phyloP scores from a whole-genome alignment of 140 eudicot genomes.

The Bidens hawaiensis region DNA sequence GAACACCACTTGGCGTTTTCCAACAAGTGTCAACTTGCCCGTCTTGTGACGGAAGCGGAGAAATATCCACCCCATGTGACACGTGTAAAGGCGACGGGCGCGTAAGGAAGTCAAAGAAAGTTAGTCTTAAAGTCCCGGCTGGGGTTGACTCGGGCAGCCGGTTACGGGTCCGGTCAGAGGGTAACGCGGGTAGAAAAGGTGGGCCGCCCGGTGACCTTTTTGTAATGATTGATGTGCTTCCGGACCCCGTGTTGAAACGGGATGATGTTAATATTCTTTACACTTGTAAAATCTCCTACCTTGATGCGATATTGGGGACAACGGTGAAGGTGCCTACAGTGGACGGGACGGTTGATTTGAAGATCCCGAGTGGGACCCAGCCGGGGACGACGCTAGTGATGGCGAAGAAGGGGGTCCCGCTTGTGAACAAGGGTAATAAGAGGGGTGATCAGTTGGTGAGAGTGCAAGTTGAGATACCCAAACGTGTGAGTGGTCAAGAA shows the following conservation, averaged over 20 bases:
- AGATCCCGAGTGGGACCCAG: slow-evolving; percentile 89
- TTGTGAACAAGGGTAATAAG: slow-evolving; percentile 49
- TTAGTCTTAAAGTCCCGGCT: slow-evolving; percentile 74
- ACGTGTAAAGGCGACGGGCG: slow-evolving; percentile 86
- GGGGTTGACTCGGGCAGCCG: slow-evolving; percentile 90
- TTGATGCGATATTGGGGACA: slow-evolving; percentile 81
- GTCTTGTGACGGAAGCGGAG: slow-evolving; percentile 72
- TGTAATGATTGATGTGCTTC: slow-evolving; percentile 57
- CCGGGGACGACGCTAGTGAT: slow-evolving; percentile 79
- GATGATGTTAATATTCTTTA: slow-evolving; percentile 81
- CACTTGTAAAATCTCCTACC: slow-evolving; percentile 67
- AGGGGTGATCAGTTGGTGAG: slow-evolving; percentile 96
- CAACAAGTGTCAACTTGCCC: slow-evolving; percentile 85
- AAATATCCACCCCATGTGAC: slow-evolving; percentile 60
- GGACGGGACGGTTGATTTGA: slow-evolving; percentile 73
- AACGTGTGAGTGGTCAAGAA: slow-evolving; percentile 65
- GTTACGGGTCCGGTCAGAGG: slow-evolving; percentile 68
- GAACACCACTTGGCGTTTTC: slow-evolving; percentile 80
- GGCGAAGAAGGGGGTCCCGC: slow-evolving; percentile 83
- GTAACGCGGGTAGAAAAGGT: slow-evolving; percentile 80
- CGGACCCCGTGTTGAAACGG: slow-evolving; percentile 71
- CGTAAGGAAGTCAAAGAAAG: slow-evolving; percentile 61
- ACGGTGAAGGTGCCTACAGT: slow-evolving; percentile 83
- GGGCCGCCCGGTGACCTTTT: slow-evolving; percentile 87
- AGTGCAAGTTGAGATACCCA: slow-evolving; percentile 92